phyloP scores from a whole-genome alignment of 345 rosid species.

The Cardiospermum halicacabum region DNA sequence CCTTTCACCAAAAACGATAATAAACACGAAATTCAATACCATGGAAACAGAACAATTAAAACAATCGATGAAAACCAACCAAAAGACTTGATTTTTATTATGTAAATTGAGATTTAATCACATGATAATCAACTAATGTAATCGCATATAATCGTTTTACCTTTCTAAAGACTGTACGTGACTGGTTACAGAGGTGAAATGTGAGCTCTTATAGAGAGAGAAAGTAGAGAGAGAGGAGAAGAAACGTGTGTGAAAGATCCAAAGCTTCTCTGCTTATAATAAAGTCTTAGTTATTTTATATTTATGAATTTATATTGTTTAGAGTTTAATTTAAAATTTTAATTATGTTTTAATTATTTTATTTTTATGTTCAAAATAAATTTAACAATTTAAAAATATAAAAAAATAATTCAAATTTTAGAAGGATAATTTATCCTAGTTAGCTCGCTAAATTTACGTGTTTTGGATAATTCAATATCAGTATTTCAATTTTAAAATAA shows the following conservation, averaged over 20 bases:
- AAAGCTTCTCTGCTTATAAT: conserved; percentile 8
- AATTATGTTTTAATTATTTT: neutral
- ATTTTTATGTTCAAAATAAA: too few relatives aligned
- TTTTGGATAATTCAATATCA: too few relatives aligned
- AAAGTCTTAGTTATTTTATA: neutral
- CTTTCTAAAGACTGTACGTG: neutral
- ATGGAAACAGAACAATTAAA: neutral
- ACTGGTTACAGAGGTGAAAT: neutral
- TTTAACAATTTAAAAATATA: too few relatives aligned
- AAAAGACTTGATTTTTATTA: neutral
- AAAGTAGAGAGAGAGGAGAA: neutral
- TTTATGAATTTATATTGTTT: neutral
- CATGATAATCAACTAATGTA: neutral
- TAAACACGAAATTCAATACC: neutral
- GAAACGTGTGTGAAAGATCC: conserved; percentile 27
- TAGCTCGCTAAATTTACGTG: too few relatives aligned
- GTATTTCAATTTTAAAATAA: too few relatives aligned
- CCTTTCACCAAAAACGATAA: neutral
- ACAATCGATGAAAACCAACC: neutral
- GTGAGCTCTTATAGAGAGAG: neutral
- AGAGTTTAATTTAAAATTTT: neutral
- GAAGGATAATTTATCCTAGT: too few relatives aligned
- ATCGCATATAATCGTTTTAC: neutral
- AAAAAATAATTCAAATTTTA: too few relatives aligned
- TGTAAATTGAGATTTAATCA: neutral